These are phyloP conservation scores for Solanum tacnaense DNA, from an alignment of 257 asterid species.

Conservation along the genomic window DNA sequence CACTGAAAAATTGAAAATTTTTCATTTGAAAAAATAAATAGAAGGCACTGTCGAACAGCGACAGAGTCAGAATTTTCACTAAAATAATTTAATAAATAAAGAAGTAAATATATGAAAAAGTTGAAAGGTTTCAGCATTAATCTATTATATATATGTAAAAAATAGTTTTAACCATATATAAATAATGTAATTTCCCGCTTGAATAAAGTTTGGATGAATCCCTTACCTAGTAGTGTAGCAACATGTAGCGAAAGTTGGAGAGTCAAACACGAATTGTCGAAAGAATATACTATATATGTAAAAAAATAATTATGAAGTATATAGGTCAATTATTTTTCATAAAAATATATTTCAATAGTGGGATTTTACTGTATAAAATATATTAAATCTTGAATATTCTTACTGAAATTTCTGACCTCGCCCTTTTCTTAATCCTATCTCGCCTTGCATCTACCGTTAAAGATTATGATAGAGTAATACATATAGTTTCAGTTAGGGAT, in stretches of 20 bases:
- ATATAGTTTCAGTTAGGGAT: background rate
- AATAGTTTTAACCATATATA: no score
- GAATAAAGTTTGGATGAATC: background rate
- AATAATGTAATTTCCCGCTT: no score
- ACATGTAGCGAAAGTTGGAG: background rate
- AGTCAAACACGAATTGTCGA: no score
- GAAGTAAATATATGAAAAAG: background rate
- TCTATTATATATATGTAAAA: no score
- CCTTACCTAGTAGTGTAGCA: background rate
- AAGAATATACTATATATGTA: no score
- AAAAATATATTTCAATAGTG: no score
- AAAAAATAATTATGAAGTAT: no score
- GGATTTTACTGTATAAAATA: no score
- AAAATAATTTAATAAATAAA: no score
- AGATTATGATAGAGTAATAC: background rate
- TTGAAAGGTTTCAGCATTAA: accelerated
- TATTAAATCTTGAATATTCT: no score
- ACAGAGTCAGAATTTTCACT: accelerated
- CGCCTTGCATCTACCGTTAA: background rate
- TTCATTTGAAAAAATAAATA: background rate
- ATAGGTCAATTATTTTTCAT: no score
- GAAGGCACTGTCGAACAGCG: accelerated
- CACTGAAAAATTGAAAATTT: background rate
- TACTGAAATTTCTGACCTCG: no score
- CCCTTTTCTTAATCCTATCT: background rate